Base-by-base conservation (phyloP, 306 rosid species). In the Elaeagnus macrophylla region DNA sequence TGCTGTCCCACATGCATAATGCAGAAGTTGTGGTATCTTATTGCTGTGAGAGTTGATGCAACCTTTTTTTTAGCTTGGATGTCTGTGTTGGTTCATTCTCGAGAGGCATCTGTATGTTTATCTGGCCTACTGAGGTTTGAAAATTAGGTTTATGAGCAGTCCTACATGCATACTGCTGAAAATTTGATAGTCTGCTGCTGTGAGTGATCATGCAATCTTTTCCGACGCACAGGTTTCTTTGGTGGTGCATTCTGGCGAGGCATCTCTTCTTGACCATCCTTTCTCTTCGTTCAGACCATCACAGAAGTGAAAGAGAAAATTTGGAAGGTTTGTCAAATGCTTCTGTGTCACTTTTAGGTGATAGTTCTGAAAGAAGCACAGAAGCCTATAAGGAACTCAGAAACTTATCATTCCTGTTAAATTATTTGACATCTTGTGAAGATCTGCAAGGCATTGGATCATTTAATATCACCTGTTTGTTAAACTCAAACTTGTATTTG, bases 401-500 rank as follows among this genome's bases (percentile, higher is more conserved):
- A 60, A 54, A 59, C 65, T 66, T 54, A 44, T 76, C 79, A 56
- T 62, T 60, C 65, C 66, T 56, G 32, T 65, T 19, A 56, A 80
- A 68, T 17, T 49, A 69, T 45, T 71, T 70, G 18, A 78, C 78
- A 48, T 76, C 93, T 58, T 91, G 97, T 62, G 84, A 82, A 75
- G 93, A 91, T 76, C 78, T 91, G 75, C 77, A 68, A 57, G 97
- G 97, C 62, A 95, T 86, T 68, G 97, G 97, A 59, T 86, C 95
- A 51, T 84, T 91, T 77, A 72, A 84, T 68, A 86, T 94, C 15
- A 91, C 97, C 40, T 91, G 97, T 77, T 79, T 84, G 73, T 72
- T 91, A 71, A 82, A 86, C 71, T 77, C 96, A 61, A 74, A 80
- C 67, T 68, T 84, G 61, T 16, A 62, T 59, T 66, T 82, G 74